phyloP scores from a whole-genome alignment of 306 rosid genomes.

The Cicer judaicum region DNA sequence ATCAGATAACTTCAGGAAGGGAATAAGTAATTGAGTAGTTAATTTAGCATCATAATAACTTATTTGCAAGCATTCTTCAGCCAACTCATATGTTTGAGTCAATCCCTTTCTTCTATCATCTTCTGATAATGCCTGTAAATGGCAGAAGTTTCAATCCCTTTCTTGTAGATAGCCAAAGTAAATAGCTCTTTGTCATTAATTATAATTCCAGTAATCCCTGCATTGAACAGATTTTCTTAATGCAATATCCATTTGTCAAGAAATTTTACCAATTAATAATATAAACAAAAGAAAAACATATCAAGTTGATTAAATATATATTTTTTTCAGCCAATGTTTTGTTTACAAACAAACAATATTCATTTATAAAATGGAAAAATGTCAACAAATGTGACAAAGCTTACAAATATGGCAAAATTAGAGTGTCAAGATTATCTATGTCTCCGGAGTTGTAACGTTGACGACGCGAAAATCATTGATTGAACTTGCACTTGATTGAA shows the following conservation, averaged over 20 bases:
- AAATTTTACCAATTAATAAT: no score
- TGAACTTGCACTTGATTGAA: no score
- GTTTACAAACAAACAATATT: no score
- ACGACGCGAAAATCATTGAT: no score
- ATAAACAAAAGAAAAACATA: no score
- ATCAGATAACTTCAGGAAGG: slow-evolving; percentile 41
- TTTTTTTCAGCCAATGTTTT: no score
- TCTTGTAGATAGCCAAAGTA: not conserved
- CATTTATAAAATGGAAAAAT: no score
- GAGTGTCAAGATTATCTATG: no score
- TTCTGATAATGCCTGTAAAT: slow-evolving; percentile 40
- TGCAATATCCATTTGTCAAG: not conserved
- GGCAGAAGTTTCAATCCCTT: not conserved
- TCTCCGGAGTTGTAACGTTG: no score
- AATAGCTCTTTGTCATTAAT: slow-evolving; percentile 1
- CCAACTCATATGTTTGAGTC: slow-evolving; percentile 46
- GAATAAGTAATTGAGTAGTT: slow-evolving; percentile 27
- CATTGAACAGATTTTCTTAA: slow-evolving; percentile 2
- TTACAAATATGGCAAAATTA: no score
- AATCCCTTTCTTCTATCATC: slow-evolving; percentile 19
- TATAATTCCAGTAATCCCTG: slow-evolving; percentile 52
- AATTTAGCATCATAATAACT: slow-evolving; percentile 48
- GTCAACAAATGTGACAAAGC: no score
- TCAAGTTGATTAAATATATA: no score
- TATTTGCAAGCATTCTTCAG: slow-evolving; percentile 55